Evolutionary conservation across 1,284 basidiomycete species (phyloP).

Genomic region (Schizophyllum commune): DNA sequence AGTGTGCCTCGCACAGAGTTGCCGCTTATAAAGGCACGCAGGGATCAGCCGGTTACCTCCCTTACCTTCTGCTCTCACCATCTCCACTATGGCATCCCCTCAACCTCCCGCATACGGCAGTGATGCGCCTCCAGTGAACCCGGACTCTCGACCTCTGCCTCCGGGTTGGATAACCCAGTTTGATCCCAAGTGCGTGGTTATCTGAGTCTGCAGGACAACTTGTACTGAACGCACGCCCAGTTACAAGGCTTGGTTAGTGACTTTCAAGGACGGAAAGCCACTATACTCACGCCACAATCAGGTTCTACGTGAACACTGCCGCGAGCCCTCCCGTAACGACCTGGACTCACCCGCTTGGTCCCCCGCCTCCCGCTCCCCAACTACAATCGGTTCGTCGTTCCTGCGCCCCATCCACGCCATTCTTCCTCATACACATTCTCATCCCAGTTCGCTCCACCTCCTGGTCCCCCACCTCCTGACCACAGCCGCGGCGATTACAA

Average conservation of each 20-base stretch:
- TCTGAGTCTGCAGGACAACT: constrained; percentile 8
- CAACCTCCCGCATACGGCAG: neutral
- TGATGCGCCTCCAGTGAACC: constrained; percentile 28
- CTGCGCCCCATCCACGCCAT: constrained; percentile 25
- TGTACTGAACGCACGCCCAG: constrained; percentile 27
- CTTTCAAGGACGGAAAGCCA: neutral
- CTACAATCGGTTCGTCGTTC: neutral
- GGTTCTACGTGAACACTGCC: constrained; percentile 66
- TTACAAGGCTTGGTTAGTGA: constrained; percentile 57
- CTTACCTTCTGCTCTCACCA: neutral
- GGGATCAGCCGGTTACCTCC: neutral
- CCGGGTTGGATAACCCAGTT: constrained; percentile 65
- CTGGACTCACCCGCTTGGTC: constrained; percentile 60
- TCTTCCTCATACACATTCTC: constrained; percentile 29
- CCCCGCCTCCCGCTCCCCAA: constrained; percentile 22
- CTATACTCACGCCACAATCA: constrained; percentile 19
- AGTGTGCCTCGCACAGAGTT: neutral
- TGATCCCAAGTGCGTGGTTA: constrained; percentile 49
- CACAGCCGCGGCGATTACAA: constrained; percentile 14
- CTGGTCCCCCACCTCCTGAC: constrained; percentile 32
- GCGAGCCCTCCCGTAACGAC: constrained; percentile 53
- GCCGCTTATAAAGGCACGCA: neutral
- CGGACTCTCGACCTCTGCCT: constrained; percentile 56
- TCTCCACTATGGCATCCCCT: neutral
- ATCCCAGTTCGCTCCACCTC: constrained; percentile 35